A percentile compares a stretch with the other conserved stretches of the same genome.
These are phyloP conservation scores for Tagetes patula DNA, from an alignment of 129 eudicot genomes.

Conservation along the genomic window DNA sequence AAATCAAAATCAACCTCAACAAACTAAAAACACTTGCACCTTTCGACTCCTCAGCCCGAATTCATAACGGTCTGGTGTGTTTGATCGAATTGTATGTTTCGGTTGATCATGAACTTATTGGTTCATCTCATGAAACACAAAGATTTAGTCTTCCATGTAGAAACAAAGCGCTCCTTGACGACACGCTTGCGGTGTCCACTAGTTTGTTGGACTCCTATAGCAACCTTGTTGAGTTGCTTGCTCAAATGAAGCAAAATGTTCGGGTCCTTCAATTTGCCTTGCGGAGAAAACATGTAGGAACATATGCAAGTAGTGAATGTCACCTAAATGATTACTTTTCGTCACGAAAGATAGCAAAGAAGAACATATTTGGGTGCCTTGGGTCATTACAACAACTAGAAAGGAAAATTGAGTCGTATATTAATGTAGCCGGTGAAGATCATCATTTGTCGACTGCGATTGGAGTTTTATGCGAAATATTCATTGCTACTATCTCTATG, in stretches of 20 bases:
- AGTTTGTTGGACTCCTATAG: slow-evolving; percentile 21
- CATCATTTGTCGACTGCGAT: slow-evolving; percentile 26
- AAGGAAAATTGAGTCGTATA: not conserved
- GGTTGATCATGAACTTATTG: slow-evolving; percentile 14
- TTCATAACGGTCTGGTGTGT: slow-evolving; percentile 11
- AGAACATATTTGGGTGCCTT: slow-evolving; percentile 2
- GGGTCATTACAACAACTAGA: slow-evolving; percentile 17
- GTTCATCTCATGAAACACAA: slow-evolving; percentile 10
- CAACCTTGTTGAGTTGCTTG: slow-evolving; percentile 33
- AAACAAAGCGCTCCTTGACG: slow-evolving; percentile 18
- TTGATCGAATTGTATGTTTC: slow-evolving; percentile 27
- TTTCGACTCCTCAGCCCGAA: slow-evolving; percentile 1
- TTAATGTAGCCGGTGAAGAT: slow-evolving; percentile 15
- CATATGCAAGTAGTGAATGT: not conserved
- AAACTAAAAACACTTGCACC: slow-evolving; percentile 16
- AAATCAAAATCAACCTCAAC: slow-evolving; percentile 17
- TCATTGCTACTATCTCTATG: slow-evolving; percentile 28
- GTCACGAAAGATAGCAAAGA: slow-evolving; percentile 18
- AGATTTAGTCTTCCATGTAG: slow-evolving; percentile 22
- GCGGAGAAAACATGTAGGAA: slow-evolving; percentile 40
- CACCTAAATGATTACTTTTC: not conserved
- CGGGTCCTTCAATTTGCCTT: slow-evolving; percentile 53
- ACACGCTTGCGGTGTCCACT: slow-evolving; percentile 17
- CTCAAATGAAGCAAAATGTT: slow-evolving; percentile 38
- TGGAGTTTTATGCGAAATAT: slow-evolving; percentile 32